Base-by-base conservation (phyloP, 352 stramenopile genomes). In the Globisporangium ultimum region DNA sequence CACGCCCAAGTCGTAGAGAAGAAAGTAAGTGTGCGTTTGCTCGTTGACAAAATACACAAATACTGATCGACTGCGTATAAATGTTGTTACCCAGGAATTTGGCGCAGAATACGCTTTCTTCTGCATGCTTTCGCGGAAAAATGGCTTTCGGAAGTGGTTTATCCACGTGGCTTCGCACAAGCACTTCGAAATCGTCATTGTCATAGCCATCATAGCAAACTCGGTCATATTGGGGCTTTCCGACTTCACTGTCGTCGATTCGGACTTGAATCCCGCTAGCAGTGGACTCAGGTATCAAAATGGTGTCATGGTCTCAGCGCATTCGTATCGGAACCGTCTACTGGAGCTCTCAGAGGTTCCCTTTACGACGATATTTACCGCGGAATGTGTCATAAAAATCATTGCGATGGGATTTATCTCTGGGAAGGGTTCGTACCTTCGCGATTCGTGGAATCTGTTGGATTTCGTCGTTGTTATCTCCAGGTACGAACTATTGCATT, bases 391-490 rank as follows among this genome's bases (percentile, higher is more conserved):
- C 9, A 61, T 98, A n/a, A 98, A 98, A 66, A 93, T 98, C 42
- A 64, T 97, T 12, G 87, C 88, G 0, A 80, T 97, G 66, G 92
- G 92, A 0, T 80, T 95, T 8, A 28, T 84, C 7, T 64, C 71
- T 0, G 75, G 70, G 3, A 63, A 79, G 32, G 79, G 88, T 2
- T 78, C 73, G 13, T 98, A 97, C 60, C 63, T 93, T 0, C 67
- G 76, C 3, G 88, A 98, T 64, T 68, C 70, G 4, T 98, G 91
- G 92, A 98, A 98, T 48, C 63, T 91, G 18, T 74, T 98, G 22
- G 93, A 98, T 61, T 98, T 98, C 63, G 68, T 96, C 28, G 89
- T 98, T 34, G 92, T 98, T 51, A 47, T 94, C 14, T 87, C 87
- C 18, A 93, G 83, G 78, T 97, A 68, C 7, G 38, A 34, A 6